A percentile compares a stretch with the other conserved stretches of the same genome.
phyloP scores from a whole-genome alignment of 2,329 filamentous ascomycete genomes.

The Neoscytalidium dimidiatum region DNA sequence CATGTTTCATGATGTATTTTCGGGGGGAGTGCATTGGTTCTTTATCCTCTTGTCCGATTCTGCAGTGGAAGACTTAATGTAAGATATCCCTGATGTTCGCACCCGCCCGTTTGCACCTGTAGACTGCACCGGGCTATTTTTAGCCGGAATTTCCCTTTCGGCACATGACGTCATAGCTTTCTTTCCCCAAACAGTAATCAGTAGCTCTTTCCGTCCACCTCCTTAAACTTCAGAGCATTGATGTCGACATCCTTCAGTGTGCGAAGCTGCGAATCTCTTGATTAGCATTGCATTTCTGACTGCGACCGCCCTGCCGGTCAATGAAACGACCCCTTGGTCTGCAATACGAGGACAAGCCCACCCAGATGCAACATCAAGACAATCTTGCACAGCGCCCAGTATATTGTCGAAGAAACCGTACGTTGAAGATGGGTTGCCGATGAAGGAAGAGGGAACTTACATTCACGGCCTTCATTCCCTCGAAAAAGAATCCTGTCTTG shows the following conservation, averaged over 20 bases:
- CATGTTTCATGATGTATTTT: not conserved
- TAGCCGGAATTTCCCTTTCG: not conserved
- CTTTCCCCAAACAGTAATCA: not conserved
- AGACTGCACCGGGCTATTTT: not conserved
- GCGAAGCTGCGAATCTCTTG: too few relatives aligned
- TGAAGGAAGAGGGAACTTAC: too few relatives aligned
- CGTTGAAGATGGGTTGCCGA: too few relatives aligned
- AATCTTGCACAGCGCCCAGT: not conserved
- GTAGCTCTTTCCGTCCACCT: constrained; percentile 29
- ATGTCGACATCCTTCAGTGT: constrained; percentile 32
- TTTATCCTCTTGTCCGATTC: not conserved
- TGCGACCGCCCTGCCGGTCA: too few relatives aligned
- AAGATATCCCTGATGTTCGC: not conserved
- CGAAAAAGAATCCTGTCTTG: constrained; percentile 24
- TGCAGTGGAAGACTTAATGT: not conserved
- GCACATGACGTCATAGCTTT: not conserved
- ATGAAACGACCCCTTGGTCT: too few relatives aligned
- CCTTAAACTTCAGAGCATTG: constrained; percentile 28
- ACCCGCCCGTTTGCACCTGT: not conserved
- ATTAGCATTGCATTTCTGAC: too few relatives aligned
- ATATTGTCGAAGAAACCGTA: not conserved
- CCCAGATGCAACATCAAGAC: not conserved
- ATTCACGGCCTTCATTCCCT: constrained; percentile 29
- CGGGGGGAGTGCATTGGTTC: not conserved
- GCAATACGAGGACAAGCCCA: too few relatives aligned